A percentile compares a stretch with the other conserved stretches of the same genome.
Evolutionary conservation across 768 basidiomycete species (phyloP).

Genomic region (Galerina sulciceps): DNA sequence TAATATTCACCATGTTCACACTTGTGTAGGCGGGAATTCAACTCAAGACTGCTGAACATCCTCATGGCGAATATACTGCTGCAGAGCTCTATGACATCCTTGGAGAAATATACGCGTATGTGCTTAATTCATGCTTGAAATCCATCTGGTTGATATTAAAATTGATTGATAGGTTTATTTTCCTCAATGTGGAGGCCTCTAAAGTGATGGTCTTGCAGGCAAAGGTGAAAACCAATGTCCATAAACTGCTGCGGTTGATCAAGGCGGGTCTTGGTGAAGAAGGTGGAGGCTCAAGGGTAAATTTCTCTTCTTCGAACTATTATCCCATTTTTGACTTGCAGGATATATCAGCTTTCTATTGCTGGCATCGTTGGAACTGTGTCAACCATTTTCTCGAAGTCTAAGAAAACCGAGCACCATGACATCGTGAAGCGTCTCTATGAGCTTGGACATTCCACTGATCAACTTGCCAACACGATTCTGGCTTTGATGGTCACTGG

Average conservation of each 20-base stretch:
- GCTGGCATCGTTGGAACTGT: slow-evolving; percentile 49
- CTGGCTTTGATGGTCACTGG: slow-evolving; percentile 72
- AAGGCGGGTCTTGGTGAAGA: slow-evolving; percentile 48
- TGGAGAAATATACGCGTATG: slow-evolving; percentile 73
- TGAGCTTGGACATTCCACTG: slow-evolving; percentile 56
- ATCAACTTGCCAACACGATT: slow-evolving; percentile 70
- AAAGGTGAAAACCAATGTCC: slow-evolving; percentile 55
- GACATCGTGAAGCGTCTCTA: slow-evolving; percentile 62
- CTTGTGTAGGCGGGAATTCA: slow-evolving; percentile 65
- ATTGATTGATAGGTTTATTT: slow-evolving; percentile 58
- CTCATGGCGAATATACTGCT: slow-evolving; percentile 65
- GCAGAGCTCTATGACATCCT: slow-evolving; percentile 65
- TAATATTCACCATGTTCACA: not conserved
- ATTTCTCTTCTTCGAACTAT: slow-evolving; percentile 9
- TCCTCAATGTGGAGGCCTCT: slow-evolving; percentile 69
- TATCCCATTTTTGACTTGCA: not conserved
- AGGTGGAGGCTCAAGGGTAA: slow-evolving; percentile 49
- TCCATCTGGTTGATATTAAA: not conserved
- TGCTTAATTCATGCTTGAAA: not conserved
- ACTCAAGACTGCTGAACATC: slow-evolving; percentile 60
- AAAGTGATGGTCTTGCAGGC: slow-evolving; percentile 59
- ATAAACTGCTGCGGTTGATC: slow-evolving; percentile 60
- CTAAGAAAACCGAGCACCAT: slow-evolving; percentile 49
- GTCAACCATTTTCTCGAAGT: slow-evolving; percentile 47
- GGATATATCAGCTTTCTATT: slow-evolving; percentile 40